Conservation (phyloP, 768 basidiomycete species). For the Hydnum rufescens region DNA sequence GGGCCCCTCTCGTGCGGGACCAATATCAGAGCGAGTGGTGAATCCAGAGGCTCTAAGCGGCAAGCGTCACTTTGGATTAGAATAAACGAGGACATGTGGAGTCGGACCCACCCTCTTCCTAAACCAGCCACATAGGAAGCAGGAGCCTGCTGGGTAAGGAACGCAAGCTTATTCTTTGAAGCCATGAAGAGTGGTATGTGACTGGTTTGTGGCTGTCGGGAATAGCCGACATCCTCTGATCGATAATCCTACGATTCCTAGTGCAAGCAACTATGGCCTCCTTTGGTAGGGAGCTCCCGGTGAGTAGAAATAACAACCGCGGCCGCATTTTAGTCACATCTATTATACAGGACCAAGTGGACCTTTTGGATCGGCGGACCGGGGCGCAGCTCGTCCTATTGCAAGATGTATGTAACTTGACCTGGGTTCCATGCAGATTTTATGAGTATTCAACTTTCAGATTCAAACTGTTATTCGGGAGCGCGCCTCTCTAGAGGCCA, state of each 20-base stretch:
- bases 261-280: neutral
- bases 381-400: neutral
- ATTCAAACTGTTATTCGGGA: constrained; percentile 54
- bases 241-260: neutral
- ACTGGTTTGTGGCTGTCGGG: neutral
- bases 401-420: neutral
- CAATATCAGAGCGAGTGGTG: constrained; percentile 96
- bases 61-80: constrained; percentile 1
- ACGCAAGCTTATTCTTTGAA: constrained; percentile 51
- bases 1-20: constrained; percentile 88
- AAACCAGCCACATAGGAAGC: constrained; percentile 98
- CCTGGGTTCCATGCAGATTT: neutral
- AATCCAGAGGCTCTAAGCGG: constrained; percentile 72
- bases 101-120: constrained; percentile 61
- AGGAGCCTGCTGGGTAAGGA: constrained; percentile 81
- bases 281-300: constrained; percentile 1
- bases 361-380: neutral
- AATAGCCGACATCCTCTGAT: neutral
- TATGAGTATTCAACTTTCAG: constrained; percentile 19
- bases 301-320: neutral
- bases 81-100: neutral
- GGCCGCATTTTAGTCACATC: neutral
- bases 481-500: constrained; percentile 48
- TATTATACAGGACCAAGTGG: neutral
- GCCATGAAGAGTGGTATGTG: neutral